A percentile compares a stretch with the other conserved stretches of the same genome.
Conservation (phyloP, 2,329 filamentous ascomycete genomes). For the Pseudogymnoascus sp. region DNA sequence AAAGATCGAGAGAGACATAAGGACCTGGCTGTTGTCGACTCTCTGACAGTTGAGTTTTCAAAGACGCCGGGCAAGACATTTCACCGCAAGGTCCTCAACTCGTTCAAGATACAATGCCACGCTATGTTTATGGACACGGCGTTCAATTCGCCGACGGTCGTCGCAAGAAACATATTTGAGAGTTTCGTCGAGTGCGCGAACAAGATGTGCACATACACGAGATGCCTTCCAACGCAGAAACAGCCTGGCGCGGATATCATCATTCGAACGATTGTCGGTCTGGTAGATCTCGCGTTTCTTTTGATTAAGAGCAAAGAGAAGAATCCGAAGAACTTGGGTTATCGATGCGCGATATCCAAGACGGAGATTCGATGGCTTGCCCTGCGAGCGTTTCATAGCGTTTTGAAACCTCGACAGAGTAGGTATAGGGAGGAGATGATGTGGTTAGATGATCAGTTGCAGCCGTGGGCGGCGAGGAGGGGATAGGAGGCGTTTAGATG, state of each 20-base stretch:
- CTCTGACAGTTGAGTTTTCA: conserved; percentile 71
- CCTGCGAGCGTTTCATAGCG: conserved; percentile 59
- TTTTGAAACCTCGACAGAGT: conserved; percentile 66
- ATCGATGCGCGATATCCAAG: background rate
- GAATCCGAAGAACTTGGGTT: conserved; percentile 3
- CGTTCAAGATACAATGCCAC: conserved; percentile 80
- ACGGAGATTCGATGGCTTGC: conserved; percentile 38
- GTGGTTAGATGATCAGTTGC: conserved; percentile 55
- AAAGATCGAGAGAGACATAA: conserved; percentile 55
- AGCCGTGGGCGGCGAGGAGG: background rate
- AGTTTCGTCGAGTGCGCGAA: conserved; percentile 71
- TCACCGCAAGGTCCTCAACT: conserved; percentile 66
- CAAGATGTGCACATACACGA: conserved; percentile 60
- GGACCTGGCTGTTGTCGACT: conserved; percentile 52
- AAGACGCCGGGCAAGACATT: conserved; percentile 70
- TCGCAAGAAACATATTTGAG: conserved; percentile 67
- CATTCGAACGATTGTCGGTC: conserved; percentile 28
- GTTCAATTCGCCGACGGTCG: conserved; percentile 64
- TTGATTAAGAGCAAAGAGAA: conserved; percentile 23
- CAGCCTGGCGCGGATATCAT: conserved; percentile 55
- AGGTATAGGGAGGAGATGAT: conserved; percentile 54
- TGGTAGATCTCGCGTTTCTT: conserved; percentile 21
- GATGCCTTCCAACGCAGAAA: conserved; percentile 49
- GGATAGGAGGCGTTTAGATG: background rate
- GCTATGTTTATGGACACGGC: conserved; percentile 74